Evolutionary conservation across 345 rosid species (phyloP), one percentile per base, ranked within the genome.

Genomic region (Heritiera fomes): DNA sequence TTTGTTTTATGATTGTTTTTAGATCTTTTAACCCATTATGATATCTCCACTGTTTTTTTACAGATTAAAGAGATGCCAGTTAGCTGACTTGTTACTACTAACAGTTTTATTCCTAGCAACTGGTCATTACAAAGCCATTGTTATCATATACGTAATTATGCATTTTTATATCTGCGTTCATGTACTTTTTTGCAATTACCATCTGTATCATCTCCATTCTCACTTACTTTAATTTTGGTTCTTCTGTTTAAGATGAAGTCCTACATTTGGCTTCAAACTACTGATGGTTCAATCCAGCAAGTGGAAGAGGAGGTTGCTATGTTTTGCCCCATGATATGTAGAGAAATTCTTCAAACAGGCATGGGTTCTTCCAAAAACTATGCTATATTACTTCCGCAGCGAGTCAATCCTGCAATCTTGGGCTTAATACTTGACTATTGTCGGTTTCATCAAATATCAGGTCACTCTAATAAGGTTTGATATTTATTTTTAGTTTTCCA

Each of bases 231-330:
- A 5, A 56, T 40, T 45, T 69, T 77, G 60, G 30, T 80, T 83
- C 28, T 78, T 74, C 34, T 53, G 49, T 77, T 41, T 38, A 62
- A 85, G 92, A 88, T 91, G 92, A 89, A 89, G 82, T 87, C 94
- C 10, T 91, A 84, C 76, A 81, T 91, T 67, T 91, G 94, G 94
- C 88, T 89, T 41, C 92, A 89, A 83, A 91, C 94, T 71, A 85
- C 85, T 65, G 92, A 91, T 84, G 91, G 92, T 50, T 89, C 91
- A 63, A 87, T 88, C 81, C 94, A 91, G 71, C 94, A 89, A 89
- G 91, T 91, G 20, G 94, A 91, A 81, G 87, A 91, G 80, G 94
- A 89, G 84, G 94, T 89, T 77, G 94, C 94, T 79, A 91, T 88
- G 91, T 91, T 88, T 81, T 89, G 92, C 82, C 92, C 94, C 61